A percentile compares a stretch with the other conserved stretches of the same genome.
These are phyloP conservation scores for Trichomonas gallinae DNA, from an alignment of 208 protist species.

Conservation along the genomic window DNA sequence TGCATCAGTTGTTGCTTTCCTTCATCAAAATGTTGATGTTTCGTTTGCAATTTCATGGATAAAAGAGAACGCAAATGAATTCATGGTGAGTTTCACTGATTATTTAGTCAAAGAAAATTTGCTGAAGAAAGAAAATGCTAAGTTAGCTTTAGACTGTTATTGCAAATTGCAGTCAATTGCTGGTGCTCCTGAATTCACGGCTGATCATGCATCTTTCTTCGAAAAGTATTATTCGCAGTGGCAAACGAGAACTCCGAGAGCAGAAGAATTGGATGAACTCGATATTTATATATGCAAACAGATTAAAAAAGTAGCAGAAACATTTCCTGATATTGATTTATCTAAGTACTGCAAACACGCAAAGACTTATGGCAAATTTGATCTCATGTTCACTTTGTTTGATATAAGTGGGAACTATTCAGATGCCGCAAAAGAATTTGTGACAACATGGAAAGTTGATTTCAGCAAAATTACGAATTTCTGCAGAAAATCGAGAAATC, in stretches of 20 bases:
- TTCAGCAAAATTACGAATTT: background rate
- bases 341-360: background rate
- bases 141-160: background rate
- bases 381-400: background rate
- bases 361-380: background rate
- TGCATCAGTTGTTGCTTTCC: background rate
- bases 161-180: background rate
- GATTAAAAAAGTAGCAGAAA: background rate
- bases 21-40: background rate
- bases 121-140: background rate
- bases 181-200: background rate
- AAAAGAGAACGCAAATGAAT: background rate
- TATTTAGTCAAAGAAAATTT: background rate
- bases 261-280: background rate
- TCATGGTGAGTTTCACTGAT: background rate
- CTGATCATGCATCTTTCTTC: background rate
- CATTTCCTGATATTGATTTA: background rate
- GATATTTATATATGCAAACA: background rate
- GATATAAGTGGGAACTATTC: background rate
- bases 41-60: background rate
- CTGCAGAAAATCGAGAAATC: background rate
- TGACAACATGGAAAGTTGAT: background rate
- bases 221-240: background rate
- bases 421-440: background rate
- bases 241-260: background rate